phyloP scores from a whole-genome alignment of 257 asterid genomes.

The Knoxia roxburghii region DNA sequence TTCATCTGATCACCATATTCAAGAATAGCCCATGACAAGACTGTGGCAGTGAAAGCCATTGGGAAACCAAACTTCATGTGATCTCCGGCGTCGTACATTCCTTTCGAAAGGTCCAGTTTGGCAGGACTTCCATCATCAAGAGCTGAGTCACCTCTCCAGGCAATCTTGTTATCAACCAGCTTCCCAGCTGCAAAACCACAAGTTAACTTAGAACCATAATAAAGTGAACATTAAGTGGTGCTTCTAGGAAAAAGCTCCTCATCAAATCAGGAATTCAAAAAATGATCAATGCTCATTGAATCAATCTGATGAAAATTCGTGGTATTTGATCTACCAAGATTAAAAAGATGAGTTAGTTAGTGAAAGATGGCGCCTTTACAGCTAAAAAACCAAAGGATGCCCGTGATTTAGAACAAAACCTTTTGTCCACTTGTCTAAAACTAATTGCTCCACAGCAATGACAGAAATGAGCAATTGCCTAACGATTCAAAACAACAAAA shows the following conservation, averaged over 20 bases:
- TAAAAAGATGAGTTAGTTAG: no score
- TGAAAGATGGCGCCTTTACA: neutral
- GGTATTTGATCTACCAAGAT: no score
- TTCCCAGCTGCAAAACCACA: conserved; percentile 65
- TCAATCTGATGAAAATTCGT: no score
- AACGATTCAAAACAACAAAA: neutral
- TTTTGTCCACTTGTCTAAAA: neutral
- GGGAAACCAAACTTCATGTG: conserved; percentile 83
- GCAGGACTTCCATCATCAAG: conserved; percentile 63
- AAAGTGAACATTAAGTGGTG: neutral
- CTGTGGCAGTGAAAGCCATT: conserved; percentile 87
- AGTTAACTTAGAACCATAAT: conserved; percentile 10
- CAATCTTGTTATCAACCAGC: conserved; percentile 48
- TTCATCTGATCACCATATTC: conserved; percentile 79
- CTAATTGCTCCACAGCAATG: neutral
- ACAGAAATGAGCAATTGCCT: neutral
- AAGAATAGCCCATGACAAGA: conserved; percentile 83
- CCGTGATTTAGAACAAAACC: neutral
- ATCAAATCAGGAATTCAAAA: neutral
- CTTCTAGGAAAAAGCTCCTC: neutral
- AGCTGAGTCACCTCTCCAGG: conserved; percentile 86
- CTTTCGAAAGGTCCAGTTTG: conserved; percentile 74
- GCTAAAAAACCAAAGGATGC: neutral
- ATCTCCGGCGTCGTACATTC: conserved; percentile 93
- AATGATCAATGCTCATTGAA: neutral